Base-by-base conservation (phyloP, 176 grass and related monocot species). In the Eleusine indica region DNA sequence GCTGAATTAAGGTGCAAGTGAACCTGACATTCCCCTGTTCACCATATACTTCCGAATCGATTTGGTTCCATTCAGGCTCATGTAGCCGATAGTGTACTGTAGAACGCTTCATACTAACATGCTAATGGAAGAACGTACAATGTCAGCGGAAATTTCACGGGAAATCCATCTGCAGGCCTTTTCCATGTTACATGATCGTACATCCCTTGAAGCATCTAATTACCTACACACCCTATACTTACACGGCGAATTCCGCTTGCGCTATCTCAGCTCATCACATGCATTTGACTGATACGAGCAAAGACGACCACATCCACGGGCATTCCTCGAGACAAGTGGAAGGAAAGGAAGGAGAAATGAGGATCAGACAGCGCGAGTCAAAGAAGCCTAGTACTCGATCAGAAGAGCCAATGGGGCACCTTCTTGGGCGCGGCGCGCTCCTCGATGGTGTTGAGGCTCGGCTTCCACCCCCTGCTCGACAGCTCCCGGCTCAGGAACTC, bases 401-500 rank as follows among this genome's bases (percentile, higher is more conserved):
- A 94, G 90, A 91, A 83, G 9, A 96, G 86, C 96, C 96, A 98
- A 78, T 98, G 96, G 10, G 96, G 44, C 62, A 78, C 75, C 91
- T 95, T 98, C 91, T 85, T 90, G 40, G 67, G 63, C 15, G 83
- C 68, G 0, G 69, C 85, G 37, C 78, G 90, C 91, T 98, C 96
- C 44, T 91, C 89, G 58, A 98, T 98, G 40, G 96, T 98, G 17
- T 79, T 68, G 16, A 98, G 75, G 87, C 82, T 93, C n/a, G 96
- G 96, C 79, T 95, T 95, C 96, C 96, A 98, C 17, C 91, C 93
- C 74, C 83, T 90, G 83, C 76, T 78, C 9, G 96, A 98, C 66
- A 93, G 68, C 85, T 99, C 89, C 84, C 93, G 46, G 84, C 89
- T 93, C 76, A 99, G 12, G 74, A 90, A 87, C 80, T 94, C 96